These are phyloP conservation scores for Camellia sinensis DNA, from an alignment of 148 eudicot species.

Conservation along the genomic window DNA sequence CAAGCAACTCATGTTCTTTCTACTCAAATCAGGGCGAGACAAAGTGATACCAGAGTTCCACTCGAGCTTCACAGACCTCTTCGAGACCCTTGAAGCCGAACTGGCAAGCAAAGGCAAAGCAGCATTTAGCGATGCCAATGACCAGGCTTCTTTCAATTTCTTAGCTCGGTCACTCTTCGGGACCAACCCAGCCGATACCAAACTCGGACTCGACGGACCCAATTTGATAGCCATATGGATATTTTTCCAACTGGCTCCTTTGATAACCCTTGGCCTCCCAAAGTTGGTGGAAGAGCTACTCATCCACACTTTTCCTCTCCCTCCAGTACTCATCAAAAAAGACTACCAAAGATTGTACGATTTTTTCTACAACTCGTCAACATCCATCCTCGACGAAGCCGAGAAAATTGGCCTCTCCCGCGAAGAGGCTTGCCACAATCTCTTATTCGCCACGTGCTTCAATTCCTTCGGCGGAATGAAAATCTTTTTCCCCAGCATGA, in stretches of 20 bases:
- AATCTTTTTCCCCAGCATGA: conserved; percentile 65
- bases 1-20: conserved; percentile 53
- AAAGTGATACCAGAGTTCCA: conserved; percentile 71
- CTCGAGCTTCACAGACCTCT: conserved; percentile 39
- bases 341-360: conserved; percentile 62
- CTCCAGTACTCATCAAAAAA: conserved; percentile 51
- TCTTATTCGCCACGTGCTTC: conserved; percentile 81
- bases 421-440: conserved; percentile 84
- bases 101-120: conserved; percentile 52
- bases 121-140: conserved; percentile 44
- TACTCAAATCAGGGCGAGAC: conserved; percentile 43
- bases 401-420: conserved; percentile 51
- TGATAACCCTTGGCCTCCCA: conserved; percentile 67
- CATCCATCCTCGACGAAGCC: conserved; percentile 48
- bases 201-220: conserved; percentile 58
- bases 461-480: conserved; percentile 92
- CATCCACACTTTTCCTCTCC: conserved; percentile 53
- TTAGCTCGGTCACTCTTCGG: conserved; percentile 48
- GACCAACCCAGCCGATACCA: conserved; percentile 43
- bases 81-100: conserved; percentile 52
- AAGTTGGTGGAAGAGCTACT: conserved; percentile 49
- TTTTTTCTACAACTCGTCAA: conserved; percentile 51
- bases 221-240: conserved; percentile 60
- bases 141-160: conserved; percentile 73
- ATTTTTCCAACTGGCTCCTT: conserved; percentile 56